These are phyloP conservation scores for Lasiosphaeria miniovina DNA, from an alignment of 495 filamentous ascomycete species.

Conservation along the genomic window DNA sequence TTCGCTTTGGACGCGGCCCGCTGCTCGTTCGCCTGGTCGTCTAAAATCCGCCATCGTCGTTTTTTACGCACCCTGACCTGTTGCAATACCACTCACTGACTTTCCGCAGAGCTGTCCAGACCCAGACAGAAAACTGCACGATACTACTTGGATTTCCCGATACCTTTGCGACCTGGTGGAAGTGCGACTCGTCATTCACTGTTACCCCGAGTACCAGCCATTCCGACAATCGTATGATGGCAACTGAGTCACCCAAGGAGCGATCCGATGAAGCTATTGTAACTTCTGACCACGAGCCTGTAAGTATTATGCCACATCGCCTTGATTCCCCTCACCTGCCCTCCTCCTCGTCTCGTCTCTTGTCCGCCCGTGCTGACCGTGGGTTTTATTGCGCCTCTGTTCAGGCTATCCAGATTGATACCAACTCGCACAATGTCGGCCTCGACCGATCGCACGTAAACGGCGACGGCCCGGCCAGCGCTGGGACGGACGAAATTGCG, in stretches of 20 bases:
- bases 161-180: slow-evolving; percentile 20
- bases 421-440: slow-evolving; percentile 45
- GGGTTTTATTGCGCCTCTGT: slow-evolving; percentile 6
- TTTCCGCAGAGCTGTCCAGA: not conserved
- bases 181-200: slow-evolving; percentile 15
- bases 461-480: slow-evolving; percentile 30
- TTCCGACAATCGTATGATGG: slow-evolving; percentile 51
- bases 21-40: not conserved
- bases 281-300: slow-evolving; percentile 45
- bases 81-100: slow-evolving; percentile 8
- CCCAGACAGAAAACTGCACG: slow-evolving; percentile 1
- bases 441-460: slow-evolving; percentile 40
- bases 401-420: slow-evolving; percentile 33
- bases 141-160: slow-evolving; percentile 12
- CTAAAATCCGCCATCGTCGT: slow-evolving; percentile 10
- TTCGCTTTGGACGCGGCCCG: too few species aligned
- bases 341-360: not conserved
- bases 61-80: slow-evolving; percentile 19
- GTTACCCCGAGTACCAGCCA: slow-evolving; percentile 19
- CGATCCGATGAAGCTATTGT: slow-evolving; percentile 51
- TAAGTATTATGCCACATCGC: slow-evolving; percentile 30
- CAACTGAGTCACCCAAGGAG: slow-evolving; percentile 52
- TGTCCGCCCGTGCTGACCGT: slow-evolving; percentile 15
- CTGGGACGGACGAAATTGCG: slow-evolving; percentile 41
- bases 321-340: not conserved